Conservation (phyloP, 345 rosid species). For the Pugionium cornutum region DNA sequence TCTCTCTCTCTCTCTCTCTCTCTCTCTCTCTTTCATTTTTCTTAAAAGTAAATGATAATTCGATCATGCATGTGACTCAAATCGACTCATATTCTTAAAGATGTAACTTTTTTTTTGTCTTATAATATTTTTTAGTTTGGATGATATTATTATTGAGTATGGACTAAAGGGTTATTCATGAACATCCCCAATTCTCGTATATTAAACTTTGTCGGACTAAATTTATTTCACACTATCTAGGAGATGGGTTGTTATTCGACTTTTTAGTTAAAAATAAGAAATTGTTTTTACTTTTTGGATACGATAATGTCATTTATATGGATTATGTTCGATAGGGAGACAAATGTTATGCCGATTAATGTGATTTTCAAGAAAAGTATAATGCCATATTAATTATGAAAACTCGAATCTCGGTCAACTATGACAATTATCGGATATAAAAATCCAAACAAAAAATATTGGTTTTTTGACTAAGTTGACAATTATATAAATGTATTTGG, state of each 20-base stretch:
- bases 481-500: too few species aligned
- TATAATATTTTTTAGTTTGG: constrained; percentile 7
- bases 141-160: constrained; percentile 27
- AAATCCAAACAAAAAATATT: too few species aligned
- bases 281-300: neutral
- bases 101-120: constrained; percentile 17
- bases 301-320: neutral
- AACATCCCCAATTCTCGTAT: constrained; percentile 26
- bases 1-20: constrained; percentile 4
- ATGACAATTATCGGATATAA: too few species aligned
- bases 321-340: constrained; percentile 23
- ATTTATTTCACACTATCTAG: neutral
- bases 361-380: constrained; percentile 14
- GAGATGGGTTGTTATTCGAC: constrained; percentile 29
- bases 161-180: constrained; percentile 32
- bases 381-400: neutral
- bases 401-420: too few species aligned
- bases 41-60: neutral
- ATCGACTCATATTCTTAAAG: constrained; percentile 15
- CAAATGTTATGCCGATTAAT: constrained; percentile 14
- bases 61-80: constrained; percentile 25
- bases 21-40: constrained; percentile 10
- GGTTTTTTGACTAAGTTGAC: too few species aligned
- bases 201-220: neutral
- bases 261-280: neutral